Percentiles rank a stretch among this genome's conserved stretches.
Conservation (phyloP, 441 rosid species). For the Gossypium aridum region DNA sequence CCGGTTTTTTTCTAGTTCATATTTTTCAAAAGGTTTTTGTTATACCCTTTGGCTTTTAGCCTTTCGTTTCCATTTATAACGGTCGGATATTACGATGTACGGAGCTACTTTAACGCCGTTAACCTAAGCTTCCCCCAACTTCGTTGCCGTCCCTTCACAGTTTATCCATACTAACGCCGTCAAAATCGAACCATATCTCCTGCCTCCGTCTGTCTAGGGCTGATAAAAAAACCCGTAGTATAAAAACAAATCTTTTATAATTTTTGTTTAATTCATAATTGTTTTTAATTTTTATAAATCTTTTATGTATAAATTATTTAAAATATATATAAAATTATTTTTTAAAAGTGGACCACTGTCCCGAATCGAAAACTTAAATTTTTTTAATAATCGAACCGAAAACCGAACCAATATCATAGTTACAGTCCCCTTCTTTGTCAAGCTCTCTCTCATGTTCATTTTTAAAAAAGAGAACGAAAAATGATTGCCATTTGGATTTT, state of each 20-base stretch:
- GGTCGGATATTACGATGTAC: constrained; percentile 23
- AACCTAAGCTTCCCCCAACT: neutral
- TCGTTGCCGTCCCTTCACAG: neutral
- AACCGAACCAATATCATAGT: no score
- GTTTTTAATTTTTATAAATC: no score
- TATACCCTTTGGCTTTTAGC: neutral
- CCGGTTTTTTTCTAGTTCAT: neutral
- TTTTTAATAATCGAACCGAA: no score
- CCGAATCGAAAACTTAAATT: no score
- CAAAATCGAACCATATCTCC: neutral
- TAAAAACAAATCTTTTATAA: no score
- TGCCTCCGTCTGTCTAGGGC: neutral
- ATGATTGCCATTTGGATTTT: constrained; percentile 15
- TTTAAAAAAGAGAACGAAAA: neutral
- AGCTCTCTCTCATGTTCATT: neutral
- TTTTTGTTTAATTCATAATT: no score
- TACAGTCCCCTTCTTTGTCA: neutral
- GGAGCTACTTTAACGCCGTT: constrained; percentile 18
- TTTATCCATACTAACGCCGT: constrained; percentile 1
- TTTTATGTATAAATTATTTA: no score
- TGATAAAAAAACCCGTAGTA: no score
- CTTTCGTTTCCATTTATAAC: constrained; percentile 18
- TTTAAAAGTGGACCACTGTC: no score
- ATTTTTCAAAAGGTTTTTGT: neutral
- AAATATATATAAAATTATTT: no score